These are phyloP conservation scores for Blastocystis sp. DNA, from an alignment of 352 stramenopile genomes.

Conservation along the genomic window DNA sequence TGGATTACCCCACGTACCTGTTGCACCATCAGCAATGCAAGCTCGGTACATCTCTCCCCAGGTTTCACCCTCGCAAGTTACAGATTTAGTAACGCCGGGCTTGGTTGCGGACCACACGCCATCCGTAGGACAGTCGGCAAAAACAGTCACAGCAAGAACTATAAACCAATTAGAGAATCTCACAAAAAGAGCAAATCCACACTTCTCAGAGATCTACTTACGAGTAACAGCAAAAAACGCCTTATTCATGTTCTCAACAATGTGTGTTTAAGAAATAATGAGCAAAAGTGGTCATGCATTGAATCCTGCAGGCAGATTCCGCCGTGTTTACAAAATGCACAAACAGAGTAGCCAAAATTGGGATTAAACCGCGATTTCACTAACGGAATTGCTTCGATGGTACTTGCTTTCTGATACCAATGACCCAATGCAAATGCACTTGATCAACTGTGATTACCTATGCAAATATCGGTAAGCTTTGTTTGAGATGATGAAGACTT, in stretches of 20 bases:
- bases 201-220: not conserved
- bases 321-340: no score
- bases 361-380: no score
- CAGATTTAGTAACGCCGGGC: not conserved
- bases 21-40: not conserved
- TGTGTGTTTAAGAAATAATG: not conserved
- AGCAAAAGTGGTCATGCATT: not conserved
- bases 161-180: not conserved
- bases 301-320: no score
- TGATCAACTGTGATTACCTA: no score
- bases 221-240: not conserved
- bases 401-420: no score
- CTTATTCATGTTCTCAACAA: not conserved
- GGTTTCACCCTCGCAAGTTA: not conserved
- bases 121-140: constrained; percentile 1
- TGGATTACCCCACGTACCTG: not conserved
- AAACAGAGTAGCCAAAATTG: no score
- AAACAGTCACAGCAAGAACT: not conserved
- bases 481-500: no score
- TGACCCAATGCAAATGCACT: no score
- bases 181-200: not conserved
- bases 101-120: not conserved
- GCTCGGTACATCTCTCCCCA: constrained; percentile 18
- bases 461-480: no score
- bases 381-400: no score